Base-by-base conservation (phyloP, 495 filamentous ascomycete species). In the Lophiotrema nucula region DNA sequence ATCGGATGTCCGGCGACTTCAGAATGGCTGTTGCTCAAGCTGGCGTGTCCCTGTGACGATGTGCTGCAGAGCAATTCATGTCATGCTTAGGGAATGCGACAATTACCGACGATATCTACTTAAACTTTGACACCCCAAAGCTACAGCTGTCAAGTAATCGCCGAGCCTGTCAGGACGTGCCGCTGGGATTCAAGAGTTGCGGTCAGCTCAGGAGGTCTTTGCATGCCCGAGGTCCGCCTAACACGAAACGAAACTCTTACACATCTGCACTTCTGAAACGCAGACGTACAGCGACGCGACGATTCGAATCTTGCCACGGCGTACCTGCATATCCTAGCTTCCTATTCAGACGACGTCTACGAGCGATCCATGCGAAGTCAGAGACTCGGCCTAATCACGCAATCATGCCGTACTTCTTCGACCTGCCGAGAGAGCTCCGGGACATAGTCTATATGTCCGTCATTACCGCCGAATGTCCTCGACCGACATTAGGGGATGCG, bases 341-440 rank as follows among this genome's bases (percentile, higher is more conserved):
- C 4, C 39, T 16, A 54, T 44, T 39, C 51, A 18, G 41, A 46
- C 41, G 38, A 54, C 38, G 45, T 26, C 51, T 54, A 39, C 28
- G 24, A 45, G 45, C 23, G 10, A 45, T 22, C 15, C 22, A 25
- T n/a, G 12, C 15, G 24, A 42, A 21, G 24, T 19, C 16, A 3
- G 51, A 6, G 51, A 25, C n/a, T n/a, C n/a, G n/a, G 39, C 5
- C 33, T n/a, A 47, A 3, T 19, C n/a, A n/a, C 39, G 13, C 44
- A 10, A 26, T 23, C 46, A 65, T 60, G 62, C 21, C 56, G 15
- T 28, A 42, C 12, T 62, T 66, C 26, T 23, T 66, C 2, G 33
- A 50, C 2, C 53, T 66, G 15, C 63, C 63, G 4, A 50, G 63
- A 3, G 63, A 66, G 50, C 26, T 66, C n/a, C 52, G 63, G 11